Percentiles rank a stretch among this genome's conserved stretches.
Conservation (phyloP, 345 rosid species). For the Physaria fendleri region DNA sequence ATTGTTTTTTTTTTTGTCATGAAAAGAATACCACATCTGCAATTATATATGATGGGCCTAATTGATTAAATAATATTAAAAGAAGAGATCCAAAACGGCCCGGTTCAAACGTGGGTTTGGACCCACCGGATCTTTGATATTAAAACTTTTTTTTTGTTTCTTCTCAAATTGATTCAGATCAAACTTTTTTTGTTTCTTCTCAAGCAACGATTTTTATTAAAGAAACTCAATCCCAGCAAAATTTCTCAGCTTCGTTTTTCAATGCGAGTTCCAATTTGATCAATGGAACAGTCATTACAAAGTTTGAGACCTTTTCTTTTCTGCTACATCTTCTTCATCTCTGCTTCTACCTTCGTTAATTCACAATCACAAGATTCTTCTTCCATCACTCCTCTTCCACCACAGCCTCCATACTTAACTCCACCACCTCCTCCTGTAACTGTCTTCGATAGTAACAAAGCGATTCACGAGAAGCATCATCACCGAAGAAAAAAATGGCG, state of each 20-base stretch:
- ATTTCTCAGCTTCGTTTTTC: too few species aligned
- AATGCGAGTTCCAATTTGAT: too few species aligned
- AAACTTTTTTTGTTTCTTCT: too few species aligned
- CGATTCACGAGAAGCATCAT: conserved; percentile 4
- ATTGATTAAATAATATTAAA: not conserved
- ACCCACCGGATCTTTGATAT: conserved; percentile 9
- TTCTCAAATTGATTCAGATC: too few species aligned
- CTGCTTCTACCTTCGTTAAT: conserved; percentile 26
- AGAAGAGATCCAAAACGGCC: conserved; percentile 12
- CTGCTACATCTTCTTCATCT: conserved; percentile 27
- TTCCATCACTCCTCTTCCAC: not conserved
- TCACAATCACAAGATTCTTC: conserved; percentile 27
- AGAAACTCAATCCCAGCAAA: too few species aligned
- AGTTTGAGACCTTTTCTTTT: conserved; percentile 12
- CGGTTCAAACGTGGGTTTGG: not conserved
- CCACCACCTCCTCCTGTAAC: conserved; percentile 15
- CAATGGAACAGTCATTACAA: conserved; percentile 10
- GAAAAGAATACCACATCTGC: too few species aligned
- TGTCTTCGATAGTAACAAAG: not conserved
- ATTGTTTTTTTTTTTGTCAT: too few species aligned
- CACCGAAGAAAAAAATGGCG: conserved; percentile 5
- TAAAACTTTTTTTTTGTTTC: too few species aligned
- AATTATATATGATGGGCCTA: too few species aligned
- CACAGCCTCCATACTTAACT: not conserved
- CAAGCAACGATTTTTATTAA: too few species aligned